Percentiles rank a stretch among this genome's conserved stretches.
phyloP scores from a whole-genome alignment of 805 yeast species.

The Debaryomyces hansenii region DNA sequence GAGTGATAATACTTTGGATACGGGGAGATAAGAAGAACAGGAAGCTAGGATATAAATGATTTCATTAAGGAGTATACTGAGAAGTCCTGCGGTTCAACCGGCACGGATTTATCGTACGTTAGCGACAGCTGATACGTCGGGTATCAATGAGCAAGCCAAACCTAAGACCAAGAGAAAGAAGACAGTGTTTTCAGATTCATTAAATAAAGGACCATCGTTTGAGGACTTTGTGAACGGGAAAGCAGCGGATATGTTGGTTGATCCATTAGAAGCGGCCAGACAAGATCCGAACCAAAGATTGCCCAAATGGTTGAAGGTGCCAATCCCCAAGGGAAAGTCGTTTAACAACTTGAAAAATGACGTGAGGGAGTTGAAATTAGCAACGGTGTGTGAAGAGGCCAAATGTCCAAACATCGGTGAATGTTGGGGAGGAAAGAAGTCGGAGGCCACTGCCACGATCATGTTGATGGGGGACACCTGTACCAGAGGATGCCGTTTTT shows the following conservation, averaged over 20 bases:
- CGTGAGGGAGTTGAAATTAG: conserved; percentile 80
- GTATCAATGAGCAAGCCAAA: background rate
- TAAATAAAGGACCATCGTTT: conserved; percentile 87
- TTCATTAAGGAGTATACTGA: background rate
- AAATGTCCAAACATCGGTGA: conserved; percentile 99
- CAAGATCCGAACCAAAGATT: conserved; percentile 68
- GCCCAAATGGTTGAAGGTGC: conserved; percentile 93
- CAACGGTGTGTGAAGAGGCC: conserved; percentile 98
- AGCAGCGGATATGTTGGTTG: conserved; percentile 65
- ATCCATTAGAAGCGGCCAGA: conserved; percentile 77
- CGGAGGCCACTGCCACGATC: conserved; percentile 95
- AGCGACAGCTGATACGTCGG: conserved; percentile 15
- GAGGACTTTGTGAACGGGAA: conserved; percentile 86
- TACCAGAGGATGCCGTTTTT: conserved; percentile 98
- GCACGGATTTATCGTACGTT: conserved; percentile 6
- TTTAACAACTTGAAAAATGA: conserved; percentile 81
- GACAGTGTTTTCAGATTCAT: conserved; percentile 64
- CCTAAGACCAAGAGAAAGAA: conserved; percentile 45
- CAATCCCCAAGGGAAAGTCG: conserved; percentile 92
- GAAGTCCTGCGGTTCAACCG: background rate
- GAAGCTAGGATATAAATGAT: background rate
- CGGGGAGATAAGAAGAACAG: no score
- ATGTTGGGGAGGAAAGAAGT: conserved; percentile 97
- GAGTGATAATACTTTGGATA: no score
- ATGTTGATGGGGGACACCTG: conserved; percentile 99